Conservation (phyloP, 2,329 filamentous ascomycete genomes). For the Botrytis aclada region DNA sequence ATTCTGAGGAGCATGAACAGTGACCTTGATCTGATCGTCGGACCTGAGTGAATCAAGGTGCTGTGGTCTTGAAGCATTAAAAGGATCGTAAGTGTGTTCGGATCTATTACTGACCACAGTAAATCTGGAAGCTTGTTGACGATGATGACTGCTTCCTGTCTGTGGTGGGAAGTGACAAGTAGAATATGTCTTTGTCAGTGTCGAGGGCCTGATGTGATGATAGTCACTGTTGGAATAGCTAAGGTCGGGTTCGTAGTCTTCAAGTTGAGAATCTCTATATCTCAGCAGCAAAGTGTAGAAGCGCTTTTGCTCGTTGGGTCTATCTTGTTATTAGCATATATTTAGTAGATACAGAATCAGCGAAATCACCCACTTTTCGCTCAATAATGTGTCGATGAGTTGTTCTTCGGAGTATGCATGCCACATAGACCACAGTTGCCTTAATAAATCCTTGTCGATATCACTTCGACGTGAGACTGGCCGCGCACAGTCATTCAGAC, state of each 20-base stretch:
- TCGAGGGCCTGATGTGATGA: constrained; percentile 66
- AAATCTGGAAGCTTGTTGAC: constrained; percentile 55
- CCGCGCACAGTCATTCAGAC: constrained; percentile 59
- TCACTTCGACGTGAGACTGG: constrained; percentile 60
- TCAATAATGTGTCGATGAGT: constrained; percentile 65
- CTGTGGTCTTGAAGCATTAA: constrained; percentile 55
- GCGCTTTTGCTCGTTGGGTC: constrained; percentile 84
- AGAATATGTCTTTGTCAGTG: constrained; percentile 58
- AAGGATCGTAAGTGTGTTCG: constrained; percentile 81
- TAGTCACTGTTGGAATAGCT: constrained; percentile 89
- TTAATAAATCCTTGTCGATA: constrained; percentile 76
- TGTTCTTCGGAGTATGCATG: constrained; percentile 76
- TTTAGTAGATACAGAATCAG: not conserved
- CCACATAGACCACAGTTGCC: constrained; percentile 88
- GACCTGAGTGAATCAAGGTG: constrained; percentile 46
- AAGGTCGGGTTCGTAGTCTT: constrained; percentile 79
- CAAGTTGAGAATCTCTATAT: constrained; percentile 79
- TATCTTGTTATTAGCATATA: constrained; percentile 38
- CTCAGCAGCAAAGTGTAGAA: constrained; percentile 84
- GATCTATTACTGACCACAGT: constrained; percentile 62
- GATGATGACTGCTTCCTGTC: constrained; percentile 47
- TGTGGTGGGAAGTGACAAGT: constrained; percentile 57
- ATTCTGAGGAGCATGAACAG: constrained; percentile 30
- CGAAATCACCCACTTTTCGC: constrained; percentile 53
- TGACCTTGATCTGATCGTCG: constrained; percentile 37